Evolutionary conservation across 2,329 filamentous ascomycete species (phyloP), one percentile per base, ranked within the genome.

Genomic region (Pyrenochaeta sp.): DNA sequence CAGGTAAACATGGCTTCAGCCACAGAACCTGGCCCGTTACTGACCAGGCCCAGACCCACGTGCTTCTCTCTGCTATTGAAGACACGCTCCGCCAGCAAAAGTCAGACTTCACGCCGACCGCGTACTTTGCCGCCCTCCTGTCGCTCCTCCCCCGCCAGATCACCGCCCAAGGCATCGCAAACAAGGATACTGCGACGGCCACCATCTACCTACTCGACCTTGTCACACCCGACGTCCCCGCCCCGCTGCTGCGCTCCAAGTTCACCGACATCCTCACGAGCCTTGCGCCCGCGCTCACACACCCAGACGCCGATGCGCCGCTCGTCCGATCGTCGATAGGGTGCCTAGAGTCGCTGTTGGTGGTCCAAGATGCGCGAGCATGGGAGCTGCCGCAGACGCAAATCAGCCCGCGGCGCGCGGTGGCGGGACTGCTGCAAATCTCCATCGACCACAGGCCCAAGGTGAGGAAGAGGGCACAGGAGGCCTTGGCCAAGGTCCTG

Each of bases 131-230:
- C 14, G 93, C 95, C n/a, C 86, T 99, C 4, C 84, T 99, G 40
- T 91, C 93, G 32, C 85, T 99, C 3, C 85, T 99, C 2, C 86
- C 87, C 67, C 90, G 96, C 77, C 89, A 91, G 23, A 84, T 90
- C 48, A 86, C 83, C 33, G 76, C 80, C 60, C 79, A 83, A 51
- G 89, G 87, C 45, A 86, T 87, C 49, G 81, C 90, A 49, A 94
- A 94, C 73, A 90, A 91, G 74, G 92, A 96, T 61, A 82, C 96
- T 56, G 90, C 91, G 29, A 87, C 90, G 18, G 91, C 94, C 2
- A 90, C 96, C 61, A 90, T 99, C 66, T 99, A 99, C 77, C 88
- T 99, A 14, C 91, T 99, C 80, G 94, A 99, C 77, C 82, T 96
- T 63, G 86, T 97, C 66, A 95, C 92, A 14, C 90, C 90, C 54